Evolutionary conservation across 2,329 filamentous ascomycete species (phyloP).

Genomic region (Curvularia sp.): DNA sequence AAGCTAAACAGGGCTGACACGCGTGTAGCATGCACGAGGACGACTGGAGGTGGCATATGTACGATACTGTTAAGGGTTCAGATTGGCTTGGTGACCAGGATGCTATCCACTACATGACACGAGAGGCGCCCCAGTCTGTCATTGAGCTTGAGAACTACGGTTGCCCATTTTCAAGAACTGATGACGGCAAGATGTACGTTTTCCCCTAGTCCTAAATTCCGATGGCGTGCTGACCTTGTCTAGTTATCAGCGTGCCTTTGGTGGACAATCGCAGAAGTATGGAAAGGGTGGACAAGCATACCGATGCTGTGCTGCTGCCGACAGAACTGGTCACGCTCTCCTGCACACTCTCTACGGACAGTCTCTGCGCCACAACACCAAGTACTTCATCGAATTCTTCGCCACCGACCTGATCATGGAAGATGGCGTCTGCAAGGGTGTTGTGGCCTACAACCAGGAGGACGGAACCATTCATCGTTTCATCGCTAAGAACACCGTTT

Average conservation of each 20-base stretch:
- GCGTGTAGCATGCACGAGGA: conserved; percentile 82
- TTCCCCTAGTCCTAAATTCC: background rate
- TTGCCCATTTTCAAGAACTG: conserved; percentile 94
- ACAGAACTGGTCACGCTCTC: conserved; percentile 95
- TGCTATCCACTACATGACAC: conserved; percentile 98
- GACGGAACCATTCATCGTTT: conserved; percentile 97
- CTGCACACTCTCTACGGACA: conserved; percentile 98
- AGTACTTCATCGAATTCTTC: conserved; percentile 99
- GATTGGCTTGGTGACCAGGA: conserved; percentile 98
- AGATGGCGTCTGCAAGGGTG: conserved; percentile 94
- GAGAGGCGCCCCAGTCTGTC: conserved; percentile 88
- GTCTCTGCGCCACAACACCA: conserved; percentile 95
- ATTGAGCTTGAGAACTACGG: conserved; percentile 97
- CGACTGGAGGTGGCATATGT: conserved; percentile 99
- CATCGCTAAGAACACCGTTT: conserved; percentile 93
- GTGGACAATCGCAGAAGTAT: conserved; percentile 93
- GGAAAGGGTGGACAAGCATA: conserved; percentile 98
- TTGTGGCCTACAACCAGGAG: conserved; percentile 98
- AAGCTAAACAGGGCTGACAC: conserved; percentile 29
- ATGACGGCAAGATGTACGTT: conserved; percentile 87
- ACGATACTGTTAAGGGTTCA: conserved; percentile 96
- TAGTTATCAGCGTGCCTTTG: conserved; percentile 96
- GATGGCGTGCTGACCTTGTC: conserved; percentile 17
- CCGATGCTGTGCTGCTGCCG: conserved; percentile 93
- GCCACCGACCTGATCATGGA: conserved; percentile 97